phyloP scores from a whole-genome alignment of 331 rosid genomes.

The Quercus lobata region DNA sequence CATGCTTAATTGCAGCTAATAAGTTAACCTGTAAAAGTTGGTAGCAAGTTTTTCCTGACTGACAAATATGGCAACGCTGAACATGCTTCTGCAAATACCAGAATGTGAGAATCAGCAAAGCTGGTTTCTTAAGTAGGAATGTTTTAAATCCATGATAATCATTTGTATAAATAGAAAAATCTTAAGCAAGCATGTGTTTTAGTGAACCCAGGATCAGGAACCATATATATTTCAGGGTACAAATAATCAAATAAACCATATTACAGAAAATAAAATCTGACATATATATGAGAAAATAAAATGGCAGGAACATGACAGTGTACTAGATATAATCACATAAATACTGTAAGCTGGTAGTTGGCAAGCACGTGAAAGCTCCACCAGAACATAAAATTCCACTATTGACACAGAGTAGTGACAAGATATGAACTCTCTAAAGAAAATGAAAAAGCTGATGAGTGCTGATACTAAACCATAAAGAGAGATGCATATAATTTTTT shows the following conservation, averaged over 20 bases:
- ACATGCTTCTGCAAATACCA: slow-evolving; percentile 72
- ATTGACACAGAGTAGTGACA: neutral
- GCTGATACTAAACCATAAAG: slow-evolving; percentile 3
- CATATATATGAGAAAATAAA: neutral
- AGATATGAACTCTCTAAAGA: neutral
- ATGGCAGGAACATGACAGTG: slow-evolving; percentile 7
- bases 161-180: neutral
- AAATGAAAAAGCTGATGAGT: neutral
- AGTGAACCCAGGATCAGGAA: neutral
- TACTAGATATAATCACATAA: neutral
- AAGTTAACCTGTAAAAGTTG: slow-evolving; percentile 81
- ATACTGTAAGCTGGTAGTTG: slow-evolving; percentile 9
- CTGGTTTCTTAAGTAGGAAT: neutral
- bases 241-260: neutral
- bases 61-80: slow-evolving; percentile 73
- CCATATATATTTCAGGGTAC: neutral
- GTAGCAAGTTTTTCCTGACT: slow-evolving; percentile 74
- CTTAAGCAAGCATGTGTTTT: neutral
- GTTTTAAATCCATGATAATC: neutral
- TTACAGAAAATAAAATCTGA: neutral
- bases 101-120: slow-evolving; percentile 21
- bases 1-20: slow-evolving; percentile 19
- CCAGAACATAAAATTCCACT: neutral
- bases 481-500: neutral
- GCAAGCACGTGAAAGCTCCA: slow-evolving; percentile 6